Evolutionary conservation across 163 green algal genomes (phyloP), one percentile per base, ranked within the genome.

Genomic region (Chlorella variabilis): DNA sequence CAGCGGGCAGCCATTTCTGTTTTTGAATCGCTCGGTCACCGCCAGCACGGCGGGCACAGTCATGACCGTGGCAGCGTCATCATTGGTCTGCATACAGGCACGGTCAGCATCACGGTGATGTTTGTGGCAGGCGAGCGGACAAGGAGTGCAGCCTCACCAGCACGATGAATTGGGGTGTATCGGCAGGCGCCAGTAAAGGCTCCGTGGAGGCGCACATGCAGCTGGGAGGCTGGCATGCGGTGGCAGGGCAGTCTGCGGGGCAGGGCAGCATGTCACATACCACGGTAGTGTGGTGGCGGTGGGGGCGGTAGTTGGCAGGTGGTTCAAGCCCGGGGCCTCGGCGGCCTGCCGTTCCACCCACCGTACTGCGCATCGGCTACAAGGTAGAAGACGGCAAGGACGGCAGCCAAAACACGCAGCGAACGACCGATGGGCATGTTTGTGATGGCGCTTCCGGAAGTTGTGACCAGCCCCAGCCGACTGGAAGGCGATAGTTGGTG

Each of bases 91-190:
- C 71, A 18, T 7, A 0, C 0, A 42, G n/a, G n/a, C n/a, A n/a
- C n/a, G 42, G 42, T n/a, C 25, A 2, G 41, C 25, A 39, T n/a
- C n/a, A n/a, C n/a, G n/a, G n/a, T n/a, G n/a, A n/a, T n/a, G n/a
- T n/a, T n/a, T 41, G 41, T n/a, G 67, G 41, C 7, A 17, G 17
- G 0, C 0, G 42, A 4, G 23, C 27, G 67, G 1, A 41, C 39
- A 39, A 58, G 34, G 18, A 59, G 25, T 13, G 67, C 39, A 5
- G 21, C 45, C 70, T 29, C 31, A 67, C 51, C 38, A 81, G 48
- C 36, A 85, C 80, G 8, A 85, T 69, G 38, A 85, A 81, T 59
- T 85, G 80, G 0, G 80, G 71, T 18, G 51, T 42, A n/a, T n/a
- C n/a, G n/a, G n/a, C n/a, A 20, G 58, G 36, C 1, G n/a, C 6